Percentiles rank a stretch among this genome's conserved stretches.
Evolutionary conservation across 179 eudicot species (phyloP).

Genomic region (Monotropa hypopitys): DNA sequence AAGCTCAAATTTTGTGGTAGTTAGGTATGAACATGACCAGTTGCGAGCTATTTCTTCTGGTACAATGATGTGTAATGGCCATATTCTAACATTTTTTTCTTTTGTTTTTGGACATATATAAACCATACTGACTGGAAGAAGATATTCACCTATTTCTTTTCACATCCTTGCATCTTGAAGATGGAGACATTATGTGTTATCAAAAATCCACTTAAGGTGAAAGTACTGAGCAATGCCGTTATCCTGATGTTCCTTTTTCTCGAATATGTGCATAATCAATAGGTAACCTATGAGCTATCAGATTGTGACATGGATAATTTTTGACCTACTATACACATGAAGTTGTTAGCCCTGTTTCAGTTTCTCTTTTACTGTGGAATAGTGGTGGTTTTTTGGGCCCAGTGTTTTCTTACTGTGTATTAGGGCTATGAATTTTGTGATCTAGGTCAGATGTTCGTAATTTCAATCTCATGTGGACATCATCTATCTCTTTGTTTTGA

Average conservation of each 20-base stretch:
- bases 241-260: conserved; percentile 83
- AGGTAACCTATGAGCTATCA: conserved; percentile 25
- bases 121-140: background rate
- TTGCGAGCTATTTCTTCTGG: background rate
- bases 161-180: conserved; percentile 65
- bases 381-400: background rate
- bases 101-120: background rate
- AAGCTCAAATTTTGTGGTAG: conserved; percentile 59
- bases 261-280: conserved; percentile 95
- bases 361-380: background rate
- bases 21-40: conserved; percentile 40
- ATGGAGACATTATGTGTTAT: conserved; percentile 93
- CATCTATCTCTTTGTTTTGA: background rate
- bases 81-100: background rate
- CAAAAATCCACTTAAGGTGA: conserved; percentile 56
- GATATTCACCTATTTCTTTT: background rate
- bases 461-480: background rate
- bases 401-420: background rate
- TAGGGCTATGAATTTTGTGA: background rate
- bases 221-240: conserved; percentile 47
- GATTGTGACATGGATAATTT: background rate
- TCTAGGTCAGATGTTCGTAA: background rate
- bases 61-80: background rate
- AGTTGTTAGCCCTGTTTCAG: background rate
- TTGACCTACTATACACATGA: background rate